phyloP scores from a whole-genome alignment of 257 asterid species.

The Penstemon davidsonii region DNA sequence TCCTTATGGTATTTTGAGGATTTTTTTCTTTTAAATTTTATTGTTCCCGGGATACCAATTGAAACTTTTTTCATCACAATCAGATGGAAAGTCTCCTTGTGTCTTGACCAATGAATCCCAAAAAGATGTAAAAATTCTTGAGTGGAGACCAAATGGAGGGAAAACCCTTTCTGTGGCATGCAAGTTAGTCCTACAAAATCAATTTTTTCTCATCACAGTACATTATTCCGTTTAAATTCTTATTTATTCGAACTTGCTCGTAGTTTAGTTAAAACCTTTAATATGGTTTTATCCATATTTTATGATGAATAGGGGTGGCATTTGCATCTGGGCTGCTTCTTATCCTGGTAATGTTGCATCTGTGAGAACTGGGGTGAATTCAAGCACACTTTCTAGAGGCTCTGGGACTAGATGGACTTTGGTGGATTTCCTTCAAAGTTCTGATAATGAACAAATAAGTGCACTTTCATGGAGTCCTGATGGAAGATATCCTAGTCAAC shows the following conservation, averaged over 20 bases:
- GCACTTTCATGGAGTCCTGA: constrained; percentile 97
- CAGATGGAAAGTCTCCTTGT: constrained; percentile 74
- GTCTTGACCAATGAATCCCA: constrained; percentile 66
- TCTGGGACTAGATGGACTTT: constrained; percentile 76
- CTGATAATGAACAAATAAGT: constrained; percentile 68
- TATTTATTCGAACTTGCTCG: constrained; percentile 15
- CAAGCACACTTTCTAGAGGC: constrained; percentile 74
- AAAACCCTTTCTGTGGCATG: constrained; percentile 84
- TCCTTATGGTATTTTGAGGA: constrained; percentile 13
- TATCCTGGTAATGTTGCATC: constrained; percentile 81
- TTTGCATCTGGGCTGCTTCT: constrained; percentile 96
- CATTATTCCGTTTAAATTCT: neutral
- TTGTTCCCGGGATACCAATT: neutral
- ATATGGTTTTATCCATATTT: constrained; percentile 25
- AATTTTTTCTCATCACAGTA: constrained; percentile 17
- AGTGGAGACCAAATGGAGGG: constrained; percentile 98
- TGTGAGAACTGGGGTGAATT: constrained; percentile 69
- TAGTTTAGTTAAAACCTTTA: constrained; percentile 16
- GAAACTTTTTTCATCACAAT: constrained; percentile 15
- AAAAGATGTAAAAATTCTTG: constrained; percentile 70
- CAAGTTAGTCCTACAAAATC: constrained; percentile 59
- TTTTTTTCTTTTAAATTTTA: constrained; percentile 17
- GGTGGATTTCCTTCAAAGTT: constrained; percentile 85
- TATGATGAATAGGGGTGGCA: constrained; percentile 70
- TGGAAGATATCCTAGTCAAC: constrained; percentile 81